Percentiles rank a stretch among this genome's conserved stretches.
Conservation (phyloP, 495 filamentous ascomycete species). For the Evansstolkia leycettana region DNA sequence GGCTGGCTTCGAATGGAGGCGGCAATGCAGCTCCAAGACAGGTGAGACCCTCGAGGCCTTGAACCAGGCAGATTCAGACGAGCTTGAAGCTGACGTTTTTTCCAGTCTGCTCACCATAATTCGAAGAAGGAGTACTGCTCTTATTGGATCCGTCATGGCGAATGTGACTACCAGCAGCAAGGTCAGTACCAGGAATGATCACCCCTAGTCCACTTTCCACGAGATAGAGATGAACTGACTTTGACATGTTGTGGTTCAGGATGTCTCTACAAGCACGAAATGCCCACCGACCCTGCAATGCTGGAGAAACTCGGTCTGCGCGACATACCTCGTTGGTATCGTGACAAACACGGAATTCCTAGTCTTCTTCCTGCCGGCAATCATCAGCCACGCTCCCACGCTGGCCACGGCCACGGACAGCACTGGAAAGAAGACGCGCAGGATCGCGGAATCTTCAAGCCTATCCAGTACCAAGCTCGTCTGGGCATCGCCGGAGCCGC, state of each 20-base stretch:
- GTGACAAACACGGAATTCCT: slow-evolving; percentile 27
- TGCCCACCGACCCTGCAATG: slow-evolving; percentile 51
- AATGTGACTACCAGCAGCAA: slow-evolving; percentile 73
- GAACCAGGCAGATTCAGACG: no score
- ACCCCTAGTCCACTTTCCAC: not conserved
- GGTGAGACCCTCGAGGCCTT: slow-evolving; percentile 10
- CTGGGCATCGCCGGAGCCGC: slow-evolving; percentile 4
- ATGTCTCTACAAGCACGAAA: slow-evolving; percentile 78
- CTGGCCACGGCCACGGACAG: slow-evolving; percentile 1
- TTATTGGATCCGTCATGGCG: slow-evolving; percentile 73
- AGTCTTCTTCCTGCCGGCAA: slow-evolving; percentile 15
- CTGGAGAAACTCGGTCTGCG: slow-evolving; percentile 51
- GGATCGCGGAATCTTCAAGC: slow-evolving; percentile 6
- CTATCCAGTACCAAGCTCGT: slow-evolving; percentile 13
- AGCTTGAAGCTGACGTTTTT: no score
- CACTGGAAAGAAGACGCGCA: slow-evolving; percentile 8
- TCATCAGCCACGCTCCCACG: slow-evolving; percentile 7
- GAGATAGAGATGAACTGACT: slow-evolving; percentile 1
- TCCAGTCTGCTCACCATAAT: slow-evolving; percentile 3
- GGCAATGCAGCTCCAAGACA: slow-evolving; percentile 7
- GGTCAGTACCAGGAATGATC: slow-evolving; percentile 21
- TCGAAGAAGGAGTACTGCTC: slow-evolving; percentile 68
- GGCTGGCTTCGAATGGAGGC: slow-evolving; percentile 7
- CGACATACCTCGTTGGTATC: slow-evolving; percentile 44
- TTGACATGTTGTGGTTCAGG: slow-evolving; percentile 25